phyloP scores from a whole-genome alignment of 2,329 filamentous ascomycete species.

The Exophiala alcalophila region DNA sequence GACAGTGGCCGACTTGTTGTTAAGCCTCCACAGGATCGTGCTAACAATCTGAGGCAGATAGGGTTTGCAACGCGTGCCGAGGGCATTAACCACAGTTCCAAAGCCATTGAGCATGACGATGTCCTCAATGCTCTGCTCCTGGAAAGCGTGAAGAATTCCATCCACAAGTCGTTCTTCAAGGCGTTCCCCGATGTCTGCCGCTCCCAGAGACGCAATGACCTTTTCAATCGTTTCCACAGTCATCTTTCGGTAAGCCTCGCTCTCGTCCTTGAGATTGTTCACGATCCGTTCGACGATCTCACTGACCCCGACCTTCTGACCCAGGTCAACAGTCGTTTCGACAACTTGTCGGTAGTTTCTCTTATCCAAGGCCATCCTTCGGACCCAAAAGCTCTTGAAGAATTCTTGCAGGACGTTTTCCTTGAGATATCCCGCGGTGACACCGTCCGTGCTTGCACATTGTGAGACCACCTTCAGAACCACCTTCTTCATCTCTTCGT shows the following conservation, averaged over 20 bases:
- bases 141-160: conserved; percentile 92
- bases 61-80: conserved; percentile 89
- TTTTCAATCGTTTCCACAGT: conserved; percentile 98
- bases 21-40: conserved; percentile 92
- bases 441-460: conserved; percentile 89
- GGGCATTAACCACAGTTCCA: conserved; percentile 91
- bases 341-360: conserved; percentile 97
- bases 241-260: conserved; percentile 98
- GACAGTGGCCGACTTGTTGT: conserved; percentile 96
- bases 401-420: conserved; percentile 94
- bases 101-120: conserved; percentile 96
- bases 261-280: conserved; percentile 95
- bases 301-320: conserved; percentile 94
- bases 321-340: conserved; percentile 94
- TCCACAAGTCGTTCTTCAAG: conserved; percentile 93
- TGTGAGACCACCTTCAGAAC: conserved; percentile 96
- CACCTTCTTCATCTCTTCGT: conserved; percentile 99
- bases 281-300: conserved; percentile 94
- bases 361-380: conserved; percentile 94
- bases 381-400: conserved; percentile 98
- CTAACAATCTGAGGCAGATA: conserved; percentile 96
- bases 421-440: conserved; percentile 91
- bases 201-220: conserved; percentile 85
- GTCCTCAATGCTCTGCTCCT: conserved; percentile 96
- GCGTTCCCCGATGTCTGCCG: conserved; percentile 88